These are phyloP conservation scores for Suhomyces coccinellae DNA, from an alignment of 1,139 yeast species.

Conservation along the genomic window DNA sequence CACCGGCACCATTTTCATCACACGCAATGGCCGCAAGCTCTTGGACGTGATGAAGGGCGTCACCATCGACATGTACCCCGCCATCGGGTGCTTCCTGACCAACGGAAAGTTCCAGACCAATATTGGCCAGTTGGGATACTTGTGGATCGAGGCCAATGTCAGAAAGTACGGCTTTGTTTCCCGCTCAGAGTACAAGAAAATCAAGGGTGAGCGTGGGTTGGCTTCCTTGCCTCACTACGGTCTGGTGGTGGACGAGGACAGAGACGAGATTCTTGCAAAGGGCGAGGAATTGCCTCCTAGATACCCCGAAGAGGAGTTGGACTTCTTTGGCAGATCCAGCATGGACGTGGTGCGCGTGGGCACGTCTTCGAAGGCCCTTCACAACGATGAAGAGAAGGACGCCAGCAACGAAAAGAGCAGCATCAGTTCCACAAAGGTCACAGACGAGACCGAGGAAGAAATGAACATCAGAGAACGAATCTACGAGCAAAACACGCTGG, in stretches of 20 bases:
- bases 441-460: conserved; percentile 41
- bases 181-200: conserved; percentile 48
- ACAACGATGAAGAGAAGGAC: conserved; percentile 14
- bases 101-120: conserved; percentile 78
- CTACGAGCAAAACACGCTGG: conserved; percentile 32
- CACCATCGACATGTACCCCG: conserved; percentile 80
- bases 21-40: conserved; percentile 85
- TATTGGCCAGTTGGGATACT: conserved; percentile 89
- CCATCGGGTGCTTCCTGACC: conserved; percentile 77
- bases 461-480: conserved; percentile 42
- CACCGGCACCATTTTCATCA: conserved; percentile 81
- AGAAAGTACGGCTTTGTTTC: conserved; percentile 89
- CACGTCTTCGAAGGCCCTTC: conserved; percentile 10
- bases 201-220: conserved; percentile 47
- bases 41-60: conserved; percentile 83
- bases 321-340: conserved; percentile 57
- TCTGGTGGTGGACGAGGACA: conserved; percentile 20
- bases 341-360: conserved; percentile 26
- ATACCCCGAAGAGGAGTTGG: conserved; percentile 52
- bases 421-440: conserved; percentile 25
- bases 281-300: conserved; percentile 67
- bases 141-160: conserved; percentile 93
- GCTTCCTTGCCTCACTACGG: conserved; percentile 45
- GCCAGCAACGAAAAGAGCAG: conserved; percentile 17
- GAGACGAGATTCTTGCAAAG: conserved; percentile 58